Base-by-base conservation (phyloP, 176 grass and related monocot species). In the Saccharum officinarum region DNA sequence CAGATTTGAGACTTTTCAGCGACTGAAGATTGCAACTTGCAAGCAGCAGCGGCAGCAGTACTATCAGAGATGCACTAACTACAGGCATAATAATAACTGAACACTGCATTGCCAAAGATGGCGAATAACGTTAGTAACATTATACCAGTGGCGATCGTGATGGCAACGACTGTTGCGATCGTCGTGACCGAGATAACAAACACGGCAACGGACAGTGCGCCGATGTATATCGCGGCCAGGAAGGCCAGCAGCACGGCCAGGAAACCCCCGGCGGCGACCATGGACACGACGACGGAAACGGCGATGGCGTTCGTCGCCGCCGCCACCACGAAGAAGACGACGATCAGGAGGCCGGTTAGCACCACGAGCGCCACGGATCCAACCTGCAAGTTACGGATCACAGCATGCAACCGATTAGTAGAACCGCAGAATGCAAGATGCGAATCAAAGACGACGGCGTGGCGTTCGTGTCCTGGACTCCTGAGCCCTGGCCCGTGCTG, bases 211-310 rank as follows among this genome's bases (percentile, higher is more conserved):
- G 89, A 92, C 79, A 98, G 33, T 44, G 84, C 77, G 40, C 87
- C 89, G 46, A 94, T 50, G 66, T 94, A 98, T 61, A 89, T 71
- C 33, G 87, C 86, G 18, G 84, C 77, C 45, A 93, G 55, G 80
- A 89, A 67, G 3, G 89, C 78, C 20, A 92, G 87, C 40, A 93
- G 86, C 46, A 92, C 40, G 18, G 90, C 88, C 39, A 97, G 33
- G 84, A 89, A 92, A 7, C 88, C 92, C 69, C 92, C 90, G 42
- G 89, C 64, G 31, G 86, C 89, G n/a, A 75, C 81, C 69, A 94
- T 70, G 23, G 93, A 94, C 86, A 98, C 84, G 14, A 95, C 54
- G 12, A 94, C 68, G 4, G 96, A 91, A 8, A 89, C 68, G 46
- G 87, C 60, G 42, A 86, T 59, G 70, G 84, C 89, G 82, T 87